These are phyloP conservation scores for Aspergillus kassunensis DNA, from an alignment of 495 filamentous ascomycete genomes.

Conservation along the genomic window DNA sequence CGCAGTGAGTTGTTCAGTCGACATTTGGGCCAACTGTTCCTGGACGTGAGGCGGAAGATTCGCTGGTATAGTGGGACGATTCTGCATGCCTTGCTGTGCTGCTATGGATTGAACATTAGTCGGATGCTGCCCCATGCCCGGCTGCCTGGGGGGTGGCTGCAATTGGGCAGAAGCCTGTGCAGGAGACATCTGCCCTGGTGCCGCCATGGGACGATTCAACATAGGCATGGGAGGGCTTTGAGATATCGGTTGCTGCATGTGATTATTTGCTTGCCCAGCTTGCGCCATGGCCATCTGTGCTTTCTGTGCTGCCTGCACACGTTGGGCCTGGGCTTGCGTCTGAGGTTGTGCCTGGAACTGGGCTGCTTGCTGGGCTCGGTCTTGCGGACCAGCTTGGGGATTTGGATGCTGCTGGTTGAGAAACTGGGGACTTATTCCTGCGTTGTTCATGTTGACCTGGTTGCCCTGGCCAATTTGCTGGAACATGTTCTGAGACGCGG, in stretches of 20 bases:
- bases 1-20: slow-evolving; percentile 31
- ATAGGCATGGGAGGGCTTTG: slow-evolving; percentile 56
- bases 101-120: slow-evolving; percentile 23
- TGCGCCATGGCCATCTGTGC: slow-evolving; percentile 47
- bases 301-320: slow-evolving; percentile 44
- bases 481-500: slow-evolving; percentile 36
- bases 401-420: slow-evolving; percentile 40
- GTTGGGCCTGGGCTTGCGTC: slow-evolving; percentile 37
- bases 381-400: slow-evolving; percentile 35
- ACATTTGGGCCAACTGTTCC: slow-evolving; percentile 34
- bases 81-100: slow-evolving; percentile 31
- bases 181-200: slow-evolving; percentile 43
- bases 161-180: slow-evolving; percentile 34
- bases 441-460: slow-evolving; percentile 36
- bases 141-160: slow-evolving; percentile 36
- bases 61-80: slow-evolving; percentile 32
- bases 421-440: slow-evolving; percentile 38
- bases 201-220: slow-evolving; percentile 55
- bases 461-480: slow-evolving; percentile 34
- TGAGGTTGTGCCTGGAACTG: slow-evolving; percentile 38
- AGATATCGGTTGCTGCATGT: slow-evolving; percentile 37
- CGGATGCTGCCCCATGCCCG: slow-evolving; percentile 31
- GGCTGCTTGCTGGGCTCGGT: slow-evolving; percentile 36
- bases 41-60: slow-evolving; percentile 32
- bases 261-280: slow-evolving; percentile 30